Evolutionary conservation across 2,329 filamentous ascomycete species (phyloP).

Genomic region (Tolypocladium amazonense): DNA sequence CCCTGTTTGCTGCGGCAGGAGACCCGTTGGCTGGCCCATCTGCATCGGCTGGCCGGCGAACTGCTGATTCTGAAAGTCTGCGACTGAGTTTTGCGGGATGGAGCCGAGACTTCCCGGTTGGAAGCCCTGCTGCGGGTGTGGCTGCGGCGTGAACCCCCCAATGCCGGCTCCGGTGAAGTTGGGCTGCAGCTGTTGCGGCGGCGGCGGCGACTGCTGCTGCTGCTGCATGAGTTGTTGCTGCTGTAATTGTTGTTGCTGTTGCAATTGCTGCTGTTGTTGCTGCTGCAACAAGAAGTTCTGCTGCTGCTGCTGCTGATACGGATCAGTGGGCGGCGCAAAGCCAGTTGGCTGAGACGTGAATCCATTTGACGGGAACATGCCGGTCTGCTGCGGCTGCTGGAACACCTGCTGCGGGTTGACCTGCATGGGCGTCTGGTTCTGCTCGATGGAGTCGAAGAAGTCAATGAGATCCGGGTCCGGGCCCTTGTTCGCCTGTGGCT

Average conservation of each 20-base stretch:
- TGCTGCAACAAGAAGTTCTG: slow-evolving; percentile 17
- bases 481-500: slow-evolving; percentile 44
- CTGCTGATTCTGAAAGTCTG: slow-evolving; percentile 33
- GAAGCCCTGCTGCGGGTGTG: slow-evolving; percentile 47
- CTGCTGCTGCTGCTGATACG: slow-evolving; percentile 22
- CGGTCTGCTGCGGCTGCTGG: slow-evolving; percentile 24
- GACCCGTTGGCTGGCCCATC: slow-evolving; percentile 28
- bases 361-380: slow-evolving; percentile 17
- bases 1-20: slow-evolving; percentile 33
- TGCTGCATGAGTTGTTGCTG: slow-evolving; percentile 16
- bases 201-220: slow-evolving; percentile 5
- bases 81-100: slow-evolving; percentile 47
- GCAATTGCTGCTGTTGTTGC: slow-evolving; percentile 18
- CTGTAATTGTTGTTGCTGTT: slow-evolving; percentile 17
- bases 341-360: slow-evolving; percentile 15
- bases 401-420: slow-evolving; percentile 29
- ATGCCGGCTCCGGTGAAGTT: slow-evolving; percentile 65
- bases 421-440: slow-evolving; percentile 67
- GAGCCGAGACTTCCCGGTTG: slow-evolving; percentile 40
- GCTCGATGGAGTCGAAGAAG: slow-evolving; percentile 89
- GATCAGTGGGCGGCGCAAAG: slow-evolving; percentile 13
- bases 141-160: slow-evolving; percentile 66
- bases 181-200: slow-evolving; percentile 31
- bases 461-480: slow-evolving; percentile 76
- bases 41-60: slow-evolving; percentile 13